These are phyloP conservation scores for Fusarium mangiferae DNA, from an alignment of 2,329 filamentous ascomycete species.

Conservation along the genomic window DNA sequence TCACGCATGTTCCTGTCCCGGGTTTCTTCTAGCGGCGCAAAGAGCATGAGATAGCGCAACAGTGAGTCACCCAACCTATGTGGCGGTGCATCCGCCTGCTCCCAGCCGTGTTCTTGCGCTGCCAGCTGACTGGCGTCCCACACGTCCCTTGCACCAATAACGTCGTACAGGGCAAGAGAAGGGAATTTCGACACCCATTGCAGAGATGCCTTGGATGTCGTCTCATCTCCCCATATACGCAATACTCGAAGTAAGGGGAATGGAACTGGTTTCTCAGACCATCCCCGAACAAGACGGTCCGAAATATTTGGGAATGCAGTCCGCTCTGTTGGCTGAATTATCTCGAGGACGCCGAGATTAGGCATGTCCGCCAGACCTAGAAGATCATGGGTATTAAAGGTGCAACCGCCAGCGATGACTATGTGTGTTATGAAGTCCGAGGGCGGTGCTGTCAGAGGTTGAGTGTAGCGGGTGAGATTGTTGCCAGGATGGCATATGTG, in stretches of 20 bases:
- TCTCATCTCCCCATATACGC: slow-evolving; percentile 56
- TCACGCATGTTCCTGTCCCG: slow-evolving; percentile 39
- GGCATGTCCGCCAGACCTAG: slow-evolving; percentile 54
- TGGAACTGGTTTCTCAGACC: slow-evolving; percentile 53
- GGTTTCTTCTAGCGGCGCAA: slow-evolving; percentile 45
- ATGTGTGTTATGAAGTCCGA: slow-evolving; percentile 56
- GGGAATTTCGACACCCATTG: slow-evolving; percentile 56
- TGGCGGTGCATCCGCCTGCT: slow-evolving; percentile 40
- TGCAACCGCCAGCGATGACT: slow-evolving; percentile 51
- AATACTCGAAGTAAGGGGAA: slow-evolving; percentile 61
- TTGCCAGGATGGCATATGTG: slow-evolving; percentile 52
- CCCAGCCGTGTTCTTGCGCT: slow-evolving; percentile 49
- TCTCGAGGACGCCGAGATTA: slow-evolving; percentile 61
- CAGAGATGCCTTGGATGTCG: slow-evolving; percentile 54
- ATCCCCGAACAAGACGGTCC: slow-evolving; percentile 59
- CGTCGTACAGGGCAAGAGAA: slow-evolving; percentile 57
- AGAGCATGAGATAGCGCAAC: slow-evolving; percentile 50
- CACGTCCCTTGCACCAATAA: slow-evolving; percentile 50
- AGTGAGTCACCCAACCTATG: slow-evolving; percentile 47
- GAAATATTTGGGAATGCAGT: slow-evolving; percentile 51
- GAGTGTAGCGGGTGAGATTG: slow-evolving; percentile 50
- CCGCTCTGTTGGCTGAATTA: slow-evolving; percentile 53
- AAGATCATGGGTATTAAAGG: slow-evolving; percentile 53
- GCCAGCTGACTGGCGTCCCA: slow-evolving; percentile 47
- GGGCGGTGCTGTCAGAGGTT: slow-evolving; percentile 50